These are phyloP conservation scores for Trichoderma sp. DNA, from an alignment of 2,329 filamentous ascomycete species.

Conservation along the genomic window DNA sequence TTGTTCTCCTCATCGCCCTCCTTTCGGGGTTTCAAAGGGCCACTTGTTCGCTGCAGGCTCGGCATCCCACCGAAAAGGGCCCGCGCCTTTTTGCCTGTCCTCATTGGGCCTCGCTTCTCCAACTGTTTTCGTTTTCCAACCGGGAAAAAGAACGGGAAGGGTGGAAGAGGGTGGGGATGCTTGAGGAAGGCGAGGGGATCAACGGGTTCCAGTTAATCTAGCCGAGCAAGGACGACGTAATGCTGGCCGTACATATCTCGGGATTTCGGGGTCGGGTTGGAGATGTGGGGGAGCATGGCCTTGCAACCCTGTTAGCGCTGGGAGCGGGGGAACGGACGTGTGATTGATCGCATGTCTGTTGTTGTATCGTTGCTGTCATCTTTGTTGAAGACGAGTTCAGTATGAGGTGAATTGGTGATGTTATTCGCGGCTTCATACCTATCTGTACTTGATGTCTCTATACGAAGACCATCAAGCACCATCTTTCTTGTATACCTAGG, in stretches of 20 bases:
- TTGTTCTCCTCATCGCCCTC: background rate
- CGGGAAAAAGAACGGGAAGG: no score
- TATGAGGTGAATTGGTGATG: no score
- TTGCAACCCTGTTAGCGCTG: background rate
- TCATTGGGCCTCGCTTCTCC: background rate
- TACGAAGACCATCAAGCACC: background rate
- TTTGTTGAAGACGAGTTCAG: rapidly evolving
- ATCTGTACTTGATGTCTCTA: no score
- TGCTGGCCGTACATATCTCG: conserved; percentile 21
- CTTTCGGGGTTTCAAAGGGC: background rate
- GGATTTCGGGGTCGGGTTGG: conserved; percentile 22
- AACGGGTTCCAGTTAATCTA: conserved; percentile 10
- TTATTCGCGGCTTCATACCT: no score
- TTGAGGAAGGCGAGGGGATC: background rate
- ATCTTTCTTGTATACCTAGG: no score
- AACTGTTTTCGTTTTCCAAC: background rate
- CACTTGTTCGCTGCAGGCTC: conserved; percentile 16
- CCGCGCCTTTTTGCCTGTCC: background rate
- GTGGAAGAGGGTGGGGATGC: conserved; percentile 1
- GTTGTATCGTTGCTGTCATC: no score
- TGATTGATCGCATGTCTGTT: no score
- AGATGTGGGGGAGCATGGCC: conserved; percentile 12
- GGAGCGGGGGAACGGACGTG: conserved; percentile 8
- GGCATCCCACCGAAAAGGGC: conserved; percentile 15
- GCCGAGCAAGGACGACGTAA: conserved; percentile 9